Evolutionary conservation across 768 basidiomycete species (phyloP).

Genomic region (Lenzites betulinus): DNA sequence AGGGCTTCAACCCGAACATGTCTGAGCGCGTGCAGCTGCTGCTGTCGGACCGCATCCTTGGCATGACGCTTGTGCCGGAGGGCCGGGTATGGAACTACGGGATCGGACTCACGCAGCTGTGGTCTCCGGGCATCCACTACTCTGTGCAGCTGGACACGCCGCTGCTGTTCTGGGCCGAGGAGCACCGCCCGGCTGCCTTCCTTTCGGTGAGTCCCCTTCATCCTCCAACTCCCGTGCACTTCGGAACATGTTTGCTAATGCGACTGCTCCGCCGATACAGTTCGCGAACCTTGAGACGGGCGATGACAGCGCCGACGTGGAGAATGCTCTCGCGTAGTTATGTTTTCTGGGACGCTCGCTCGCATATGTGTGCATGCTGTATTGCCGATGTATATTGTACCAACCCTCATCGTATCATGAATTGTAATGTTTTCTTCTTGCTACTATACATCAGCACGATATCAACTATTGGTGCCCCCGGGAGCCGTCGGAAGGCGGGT

Average conservation of each 20-base stretch:
- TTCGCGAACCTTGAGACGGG: constrained; percentile 90
- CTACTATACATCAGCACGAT: neutral
- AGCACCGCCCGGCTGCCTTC: constrained; percentile 94
- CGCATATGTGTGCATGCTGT: constrained; percentile 10
- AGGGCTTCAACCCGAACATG: constrained; percentile 99
- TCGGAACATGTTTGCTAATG: neutral
- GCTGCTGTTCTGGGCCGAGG: constrained; percentile 93
- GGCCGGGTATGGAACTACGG: constrained; percentile 98
- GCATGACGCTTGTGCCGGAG: constrained; percentile 93
- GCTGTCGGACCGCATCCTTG: constrained; percentile 92
- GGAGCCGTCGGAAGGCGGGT: no score
- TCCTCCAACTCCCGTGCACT: constrained; percentile 13
- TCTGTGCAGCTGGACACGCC: constrained; percentile 91
- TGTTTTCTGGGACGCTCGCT: constrained; percentile 15
- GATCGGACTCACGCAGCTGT: constrained; percentile 88
- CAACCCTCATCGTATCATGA: neutral
- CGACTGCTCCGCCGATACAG: constrained; percentile 38
- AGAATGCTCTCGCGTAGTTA: constrained; percentile 86
- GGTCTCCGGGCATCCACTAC: constrained; percentile 81
- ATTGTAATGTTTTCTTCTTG: constrained; percentile 11
- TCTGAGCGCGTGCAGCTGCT: constrained; percentile 93
- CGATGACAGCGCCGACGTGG: constrained; percentile 93
- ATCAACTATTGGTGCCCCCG: neutral
- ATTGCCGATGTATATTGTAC: constrained; percentile 21
- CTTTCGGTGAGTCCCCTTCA: constrained; percentile 62